These are phyloP conservation scores for Vigna reflexopilosa DNA, from an alignment of 306 rosid species.

Conservation along the genomic window DNA sequence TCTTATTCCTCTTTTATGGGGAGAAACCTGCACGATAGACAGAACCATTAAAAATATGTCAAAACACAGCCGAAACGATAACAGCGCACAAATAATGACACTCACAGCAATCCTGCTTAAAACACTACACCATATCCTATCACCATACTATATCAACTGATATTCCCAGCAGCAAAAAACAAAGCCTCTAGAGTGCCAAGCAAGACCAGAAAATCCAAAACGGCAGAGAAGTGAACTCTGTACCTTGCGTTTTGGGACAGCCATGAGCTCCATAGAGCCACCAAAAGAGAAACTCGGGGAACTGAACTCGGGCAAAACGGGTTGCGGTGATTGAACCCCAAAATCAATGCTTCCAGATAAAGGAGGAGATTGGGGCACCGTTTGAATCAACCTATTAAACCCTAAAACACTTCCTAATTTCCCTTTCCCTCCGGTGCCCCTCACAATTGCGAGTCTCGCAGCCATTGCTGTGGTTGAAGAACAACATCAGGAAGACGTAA, in stretches of 20 bases:
- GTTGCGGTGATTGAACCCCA: constrained; percentile 43
- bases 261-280: constrained; percentile 92
- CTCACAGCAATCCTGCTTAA: not conserved
- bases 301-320: constrained; percentile 63
- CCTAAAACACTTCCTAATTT: constrained; percentile 48
- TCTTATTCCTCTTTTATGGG: constrained; percentile 71
- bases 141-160: not conserved
- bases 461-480: constrained; percentile 54
- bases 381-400: constrained; percentile 50
- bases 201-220: constrained; percentile 27
- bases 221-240: not conserved
- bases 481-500: not conserved
- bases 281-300: constrained; percentile 59
- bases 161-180: not conserved
- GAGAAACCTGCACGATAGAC: constrained; percentile 55
- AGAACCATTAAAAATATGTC: not conserved
- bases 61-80: constrained; percentile 1
- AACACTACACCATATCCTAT: not conserved
- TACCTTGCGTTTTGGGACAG: constrained; percentile 84
- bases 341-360: constrained; percentile 48
- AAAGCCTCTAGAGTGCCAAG: constrained; percentile 1
- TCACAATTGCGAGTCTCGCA: constrained; percentile 48
- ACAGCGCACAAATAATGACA: constrained; percentile 20
- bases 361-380: constrained; percentile 56
- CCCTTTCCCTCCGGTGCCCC: constrained; percentile 41